phyloP scores from a whole-genome alignment of 352 stramenopile genomes.

The Phytophthora citricola region DNA sequence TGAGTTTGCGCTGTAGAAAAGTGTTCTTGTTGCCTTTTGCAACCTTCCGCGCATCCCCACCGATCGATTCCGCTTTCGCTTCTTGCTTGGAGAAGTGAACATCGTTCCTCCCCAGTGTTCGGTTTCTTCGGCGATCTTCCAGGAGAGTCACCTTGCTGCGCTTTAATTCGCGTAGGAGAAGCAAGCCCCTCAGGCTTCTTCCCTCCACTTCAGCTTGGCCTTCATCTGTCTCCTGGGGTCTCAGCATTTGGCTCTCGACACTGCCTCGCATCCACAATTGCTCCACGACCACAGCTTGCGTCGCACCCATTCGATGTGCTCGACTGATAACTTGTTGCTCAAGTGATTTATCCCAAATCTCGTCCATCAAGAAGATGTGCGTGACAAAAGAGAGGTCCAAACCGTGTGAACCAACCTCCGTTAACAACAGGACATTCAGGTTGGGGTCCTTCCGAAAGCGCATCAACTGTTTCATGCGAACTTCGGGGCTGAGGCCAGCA shows the following conservation, averaged over 20 bases:
- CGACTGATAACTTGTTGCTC: slow-evolving; percentile 96
- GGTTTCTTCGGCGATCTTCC: slow-evolving; percentile 30
- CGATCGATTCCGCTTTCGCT: slow-evolving; percentile 39
- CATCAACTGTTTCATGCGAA: slow-evolving; percentile 62
- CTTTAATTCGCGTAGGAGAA: slow-evolving; percentile 16
- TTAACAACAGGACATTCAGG: slow-evolving; percentile 94
- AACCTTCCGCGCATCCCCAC: slow-evolving; percentile 22
- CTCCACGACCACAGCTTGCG: slow-evolving; percentile 92
- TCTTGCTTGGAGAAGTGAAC: slow-evolving; percentile 42
- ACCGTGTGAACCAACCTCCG: slow-evolving; percentile 94
- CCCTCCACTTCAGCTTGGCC: slow-evolving; percentile 12
- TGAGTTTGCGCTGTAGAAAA: slow-evolving; percentile 49
- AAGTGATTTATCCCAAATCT: slow-evolving; percentile 96
- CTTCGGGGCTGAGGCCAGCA: slow-evolving; percentile 42
- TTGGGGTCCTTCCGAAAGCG: slow-evolving; percentile 67
- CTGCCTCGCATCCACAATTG: slow-evolving; percentile 90
- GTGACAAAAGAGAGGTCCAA: slow-evolving; percentile 98
- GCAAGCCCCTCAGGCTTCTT: slow-evolving; percentile 10
- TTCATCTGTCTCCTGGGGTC: slow-evolving; percentile 45
- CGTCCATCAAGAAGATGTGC: slow-evolving; percentile 98
- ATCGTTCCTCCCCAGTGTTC: slow-evolving; percentile 44
- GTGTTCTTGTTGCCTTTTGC: slow-evolving; percentile 49
- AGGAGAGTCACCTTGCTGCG: slow-evolving; percentile 22
- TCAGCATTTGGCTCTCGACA: slow-evolving; percentile 80
- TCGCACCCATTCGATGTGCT: slow-evolving; percentile 96